Conservation (phyloP, 1,139 yeast species). For the Hyphopichia pseudoburtonii region DNA sequence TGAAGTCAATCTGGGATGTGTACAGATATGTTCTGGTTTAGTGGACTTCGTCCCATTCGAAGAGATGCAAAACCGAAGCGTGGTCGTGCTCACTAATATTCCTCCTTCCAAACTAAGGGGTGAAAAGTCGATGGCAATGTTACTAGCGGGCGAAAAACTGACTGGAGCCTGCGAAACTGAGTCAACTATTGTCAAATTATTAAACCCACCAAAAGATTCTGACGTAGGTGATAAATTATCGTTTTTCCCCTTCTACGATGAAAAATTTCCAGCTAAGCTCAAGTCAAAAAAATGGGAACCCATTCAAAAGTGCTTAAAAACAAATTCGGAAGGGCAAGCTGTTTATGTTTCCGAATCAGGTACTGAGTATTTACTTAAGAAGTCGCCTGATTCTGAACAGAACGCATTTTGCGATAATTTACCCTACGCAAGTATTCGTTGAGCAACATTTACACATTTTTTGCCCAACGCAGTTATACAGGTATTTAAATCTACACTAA, state of each 20-base stretch:
- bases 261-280: constrained; percentile 22
- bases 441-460: too few relatives aligned
- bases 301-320: constrained; percentile 24
- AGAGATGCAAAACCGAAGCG: constrained; percentile 78
- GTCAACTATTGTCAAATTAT: constrained; percentile 28
- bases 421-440: constrained; percentile 10
- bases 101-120: constrained; percentile 92
- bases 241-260: constrained; percentile 22
- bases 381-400: constrained; percentile 2
- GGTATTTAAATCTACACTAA: too few relatives aligned
- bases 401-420: constrained; percentile 8
- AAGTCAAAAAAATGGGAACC: constrained; percentile 37
- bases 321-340: constrained; percentile 12
- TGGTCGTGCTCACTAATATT: constrained; percentile 82
- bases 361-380: constrained; percentile 7
- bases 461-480: too few relatives aligned
- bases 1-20: constrained; percentile 9
- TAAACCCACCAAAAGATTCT: constrained; percentile 33
- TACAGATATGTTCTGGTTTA: constrained; percentile 63
- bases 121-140: constrained; percentile 56
- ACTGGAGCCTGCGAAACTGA: constrained; percentile 3
- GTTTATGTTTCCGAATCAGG: constrained; percentile 12
- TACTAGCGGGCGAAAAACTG: constrained; percentile 50
- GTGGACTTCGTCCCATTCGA: constrained; percentile 77
- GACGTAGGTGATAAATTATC: constrained; percentile 28